These are phyloP conservation scores for Blastosporella zonata DNA, from an alignment of 1,284 basidiomycete species.

Conservation along the genomic window DNA sequence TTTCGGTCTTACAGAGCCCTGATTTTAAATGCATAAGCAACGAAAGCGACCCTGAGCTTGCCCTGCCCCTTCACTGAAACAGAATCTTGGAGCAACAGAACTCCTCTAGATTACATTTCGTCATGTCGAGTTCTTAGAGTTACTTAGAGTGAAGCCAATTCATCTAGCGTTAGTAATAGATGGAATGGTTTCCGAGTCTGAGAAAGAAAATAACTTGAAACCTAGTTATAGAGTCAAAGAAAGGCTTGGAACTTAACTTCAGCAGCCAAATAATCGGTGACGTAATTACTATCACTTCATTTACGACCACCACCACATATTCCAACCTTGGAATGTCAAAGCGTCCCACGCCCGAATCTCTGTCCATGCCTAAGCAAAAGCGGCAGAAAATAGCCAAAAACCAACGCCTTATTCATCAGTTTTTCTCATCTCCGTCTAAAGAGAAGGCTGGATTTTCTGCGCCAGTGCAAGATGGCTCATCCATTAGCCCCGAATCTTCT, in stretches of 20 bases:
- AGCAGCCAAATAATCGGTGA: no score
- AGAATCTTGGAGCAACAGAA: not conserved
- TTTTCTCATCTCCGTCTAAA: constrained; percentile 12
- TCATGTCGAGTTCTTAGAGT: no score
- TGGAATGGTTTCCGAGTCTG: no score
- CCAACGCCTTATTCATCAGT: constrained; percentile 16
- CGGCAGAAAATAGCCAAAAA: constrained; percentile 7
- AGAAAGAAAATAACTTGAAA: no score
- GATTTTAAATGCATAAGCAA: not conserved
- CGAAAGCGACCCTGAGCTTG: constrained; percentile 6
- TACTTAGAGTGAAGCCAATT: no score
- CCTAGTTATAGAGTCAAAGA: no score
- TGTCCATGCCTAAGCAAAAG: constrained; percentile 5
- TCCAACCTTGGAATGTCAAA: constrained; percentile 7
- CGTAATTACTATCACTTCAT: no score
- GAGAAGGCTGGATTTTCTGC: not conserved
- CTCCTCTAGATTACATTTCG: constrained; percentile 10
- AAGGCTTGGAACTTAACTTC: no score
- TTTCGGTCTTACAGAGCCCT: not conserved
- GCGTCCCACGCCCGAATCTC: constrained; percentile 2
- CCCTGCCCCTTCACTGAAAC: not conserved
- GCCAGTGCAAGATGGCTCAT: not conserved
- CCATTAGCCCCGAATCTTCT: not conserved
- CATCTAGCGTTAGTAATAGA: no score
- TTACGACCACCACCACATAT: not conserved